A percentile compares a stretch with the other conserved stretches of the same genome.
These are phyloP conservation scores for Boletellus sp. DNA, from an alignment of 1,284 basidiomycete genomes.

Conservation along the genomic window DNA sequence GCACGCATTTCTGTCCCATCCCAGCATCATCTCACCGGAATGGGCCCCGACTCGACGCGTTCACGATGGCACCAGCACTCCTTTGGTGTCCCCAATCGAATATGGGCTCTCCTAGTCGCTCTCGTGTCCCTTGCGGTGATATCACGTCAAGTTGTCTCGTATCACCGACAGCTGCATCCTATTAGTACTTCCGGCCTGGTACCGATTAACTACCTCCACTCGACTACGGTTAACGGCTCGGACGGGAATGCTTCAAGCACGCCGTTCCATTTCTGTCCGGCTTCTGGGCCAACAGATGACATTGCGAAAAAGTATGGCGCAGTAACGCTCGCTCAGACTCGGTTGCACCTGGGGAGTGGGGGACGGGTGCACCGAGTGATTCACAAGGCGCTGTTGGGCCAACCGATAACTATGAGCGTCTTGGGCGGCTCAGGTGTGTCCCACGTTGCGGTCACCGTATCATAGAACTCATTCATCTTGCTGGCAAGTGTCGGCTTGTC, in stretches of 20 bases:
- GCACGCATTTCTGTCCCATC: slow-evolving; percentile 53
- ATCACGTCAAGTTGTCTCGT: slow-evolving; percentile 55
- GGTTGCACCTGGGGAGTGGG: slow-evolving; percentile 80
- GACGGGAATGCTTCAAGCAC: slow-evolving; percentile 46
- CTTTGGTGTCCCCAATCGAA: slow-evolving; percentile 62
- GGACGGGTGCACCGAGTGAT: slow-evolving; percentile 81
- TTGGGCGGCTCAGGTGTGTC: slow-evolving; percentile 83
- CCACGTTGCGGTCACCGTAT: background rate
- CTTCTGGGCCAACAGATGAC: slow-evolving; percentile 77
- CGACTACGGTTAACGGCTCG: slow-evolving; percentile 40
- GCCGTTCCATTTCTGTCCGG: slow-evolving; percentile 89
- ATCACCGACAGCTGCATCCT: slow-evolving; percentile 30
- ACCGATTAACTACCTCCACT: slow-evolving; percentile 61
- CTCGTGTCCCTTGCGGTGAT: slow-evolving; percentile 56
- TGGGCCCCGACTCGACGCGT: slow-evolving; percentile 40
- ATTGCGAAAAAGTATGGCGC: slow-evolving; percentile 77
- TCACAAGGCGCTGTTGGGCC: slow-evolving; percentile 79
- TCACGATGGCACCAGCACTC: slow-evolving; percentile 53
- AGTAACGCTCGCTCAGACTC: slow-evolving; percentile 70
- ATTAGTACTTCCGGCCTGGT: slow-evolving; percentile 52
- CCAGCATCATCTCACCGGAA: slow-evolving; percentile 35
- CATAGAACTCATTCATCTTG: background rate
- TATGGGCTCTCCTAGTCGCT: slow-evolving; percentile 64
- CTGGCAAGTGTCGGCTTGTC: slow-evolving; percentile 78
- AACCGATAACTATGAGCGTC: slow-evolving; percentile 87